Evolutionary conservation across 2,329 filamentous ascomycete genomes (phyloP).

Genomic region (Leptographium radiaticola): DNA sequence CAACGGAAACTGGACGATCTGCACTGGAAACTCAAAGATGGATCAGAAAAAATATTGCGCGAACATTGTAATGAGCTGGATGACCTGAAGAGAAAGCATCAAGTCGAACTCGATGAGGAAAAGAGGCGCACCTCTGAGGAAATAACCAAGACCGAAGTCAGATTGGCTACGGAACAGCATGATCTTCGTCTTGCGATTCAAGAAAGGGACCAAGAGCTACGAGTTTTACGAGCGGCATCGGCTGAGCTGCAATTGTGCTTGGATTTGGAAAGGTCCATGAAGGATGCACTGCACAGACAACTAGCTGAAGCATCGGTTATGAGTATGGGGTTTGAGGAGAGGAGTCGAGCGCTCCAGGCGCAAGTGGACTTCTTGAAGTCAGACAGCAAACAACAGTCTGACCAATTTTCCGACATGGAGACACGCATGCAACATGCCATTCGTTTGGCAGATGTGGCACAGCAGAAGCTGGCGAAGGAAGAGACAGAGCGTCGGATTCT

Average conservation of each 20-base stretch:
- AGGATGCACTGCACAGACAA: slow-evolving; percentile 36
- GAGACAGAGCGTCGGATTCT: slow-evolving; percentile 82
- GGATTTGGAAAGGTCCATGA: slow-evolving; percentile 51
- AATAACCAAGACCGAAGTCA: slow-evolving; percentile 48
- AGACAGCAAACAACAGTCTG: slow-evolving; percentile 76
- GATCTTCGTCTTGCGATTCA: slow-evolving; percentile 33
- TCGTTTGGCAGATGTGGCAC: slow-evolving; percentile 52
- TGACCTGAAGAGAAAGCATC: slow-evolving; percentile 47
- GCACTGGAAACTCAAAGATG: slow-evolving; percentile 33
- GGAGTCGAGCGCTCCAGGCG: slow-evolving; percentile 61
- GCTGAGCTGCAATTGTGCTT: slow-evolving; percentile 36
- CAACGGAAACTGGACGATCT: slow-evolving; percentile 43
- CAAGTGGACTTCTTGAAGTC: slow-evolving; percentile 85
- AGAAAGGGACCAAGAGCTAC: slow-evolving; percentile 41
- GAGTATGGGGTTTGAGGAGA: slow-evolving; percentile 57
- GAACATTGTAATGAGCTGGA: slow-evolving; percentile 57
- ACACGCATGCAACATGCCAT: slow-evolving; percentile 67
- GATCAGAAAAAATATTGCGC: slow-evolving; percentile 44
- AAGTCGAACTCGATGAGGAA: slow-evolving; percentile 54
- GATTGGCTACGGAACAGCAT: slow-evolving; percentile 36
- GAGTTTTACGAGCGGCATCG: slow-evolving; percentile 31
- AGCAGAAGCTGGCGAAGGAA: slow-evolving; percentile 77
- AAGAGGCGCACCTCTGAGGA: slow-evolving; percentile 44
- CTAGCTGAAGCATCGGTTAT: slow-evolving; percentile 47
- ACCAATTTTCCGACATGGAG: slow-evolving; percentile 73